Evolutionary conservation across 78 protist genomes (phyloP), one percentile per base, ranked within the genome.

Genomic region (Speleostelium caveatum): DNA sequence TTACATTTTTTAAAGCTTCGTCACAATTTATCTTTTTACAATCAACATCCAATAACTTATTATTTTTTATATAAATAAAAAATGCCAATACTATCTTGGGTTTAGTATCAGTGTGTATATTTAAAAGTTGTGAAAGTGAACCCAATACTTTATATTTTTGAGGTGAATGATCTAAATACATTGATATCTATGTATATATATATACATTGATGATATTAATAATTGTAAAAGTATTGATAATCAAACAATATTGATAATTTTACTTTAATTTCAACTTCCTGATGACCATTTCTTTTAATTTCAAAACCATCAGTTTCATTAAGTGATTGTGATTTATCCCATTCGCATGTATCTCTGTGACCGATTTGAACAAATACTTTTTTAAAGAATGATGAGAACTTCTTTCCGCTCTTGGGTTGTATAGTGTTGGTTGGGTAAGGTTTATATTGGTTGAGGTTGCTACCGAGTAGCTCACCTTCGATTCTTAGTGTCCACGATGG

Each of bases 271-370:
- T 83, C 91, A 16, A 83, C n/a, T 59, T 83, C 91, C 51, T 83
- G 91, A 71, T 83, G 63, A 5, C 91, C 91, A 59, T 67, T 83
- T 69, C 91, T 83, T 60, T 83, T 83, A 14, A 83, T 69, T 69
- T 83, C 91, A 69, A 83, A 83, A 35, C 91, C 91, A 69, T 83
- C 91, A 26, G 91, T 83, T 38, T 83, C 91, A 24, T 71, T 22
- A 28, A 59, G 36, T 8, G 91, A 24, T 59, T 83, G 91, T 32
- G 80, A 71, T 59, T 83, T 83, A 42, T 83, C 91, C 91, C 91
- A 83, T 69, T 83, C 91, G 22, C 91, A 83, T 22, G 78, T 69
- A 59, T 83, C 91, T 35, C 91, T 69, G 66, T 83, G 91, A 55
- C 91, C 91, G 19, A 83, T 69, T 59, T 83, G 91, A 67, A 83